Evolutionary conservation across 495 filamentous ascomycete genomes (phyloP).

Genomic region (Penicillium atrosanguineum): DNA sequence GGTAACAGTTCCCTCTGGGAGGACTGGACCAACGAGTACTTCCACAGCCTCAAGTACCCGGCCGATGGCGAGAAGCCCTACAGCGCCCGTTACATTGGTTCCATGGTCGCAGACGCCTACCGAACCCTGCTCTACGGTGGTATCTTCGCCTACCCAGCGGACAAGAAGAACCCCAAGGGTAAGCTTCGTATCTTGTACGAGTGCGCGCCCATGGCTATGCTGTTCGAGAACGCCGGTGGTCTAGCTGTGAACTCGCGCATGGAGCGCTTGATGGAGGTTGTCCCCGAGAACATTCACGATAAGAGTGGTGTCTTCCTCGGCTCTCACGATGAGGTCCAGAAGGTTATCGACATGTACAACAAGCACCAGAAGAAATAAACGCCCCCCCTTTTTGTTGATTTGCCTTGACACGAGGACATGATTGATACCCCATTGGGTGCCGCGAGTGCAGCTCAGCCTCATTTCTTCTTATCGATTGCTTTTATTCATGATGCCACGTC

Average conservation of each 20-base stretch:
- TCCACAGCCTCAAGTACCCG: slow-evolving; percentile 80
- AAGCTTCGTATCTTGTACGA: slow-evolving; percentile 98
- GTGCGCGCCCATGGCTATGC: slow-evolving; percentile 98
- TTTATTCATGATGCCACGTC: slow-evolving; percentile 9
- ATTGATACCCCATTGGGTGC: slow-evolving; percentile 3
- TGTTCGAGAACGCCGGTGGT: slow-evolving; percentile 97
- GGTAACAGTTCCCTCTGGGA: slow-evolving; percentile 97
- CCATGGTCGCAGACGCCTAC: slow-evolving; percentile 98
- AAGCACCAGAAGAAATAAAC: slow-evolving; percentile 39
- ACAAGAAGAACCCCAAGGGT: slow-evolving; percentile 97
- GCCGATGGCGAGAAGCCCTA: slow-evolving; percentile 80
- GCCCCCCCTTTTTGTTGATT: not conserved
- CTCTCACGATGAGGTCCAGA: slow-evolving; percentile 90
- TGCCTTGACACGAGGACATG: slow-evolving; percentile 4
- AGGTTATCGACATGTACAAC: slow-evolving; percentile 70
- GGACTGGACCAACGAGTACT: slow-evolving; percentile 81
- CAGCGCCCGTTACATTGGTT: slow-evolving; percentile 90
- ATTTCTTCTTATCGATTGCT: slow-evolving; percentile 3
- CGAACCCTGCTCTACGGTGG: slow-evolving; percentile 93
- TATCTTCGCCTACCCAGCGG: slow-evolving; percentile 94
- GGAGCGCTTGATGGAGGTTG: slow-evolving; percentile 83
- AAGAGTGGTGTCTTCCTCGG: slow-evolving; percentile 94
- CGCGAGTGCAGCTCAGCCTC: slow-evolving; percentile 6
- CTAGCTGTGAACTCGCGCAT: slow-evolving; percentile 86
- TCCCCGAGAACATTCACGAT: slow-evolving; percentile 94